A percentile compares a stretch with the other conserved stretches of the same genome.
phyloP scores from a whole-genome alignment of 768 basidiomycete species.

The Auriscalpium orientale region DNA sequence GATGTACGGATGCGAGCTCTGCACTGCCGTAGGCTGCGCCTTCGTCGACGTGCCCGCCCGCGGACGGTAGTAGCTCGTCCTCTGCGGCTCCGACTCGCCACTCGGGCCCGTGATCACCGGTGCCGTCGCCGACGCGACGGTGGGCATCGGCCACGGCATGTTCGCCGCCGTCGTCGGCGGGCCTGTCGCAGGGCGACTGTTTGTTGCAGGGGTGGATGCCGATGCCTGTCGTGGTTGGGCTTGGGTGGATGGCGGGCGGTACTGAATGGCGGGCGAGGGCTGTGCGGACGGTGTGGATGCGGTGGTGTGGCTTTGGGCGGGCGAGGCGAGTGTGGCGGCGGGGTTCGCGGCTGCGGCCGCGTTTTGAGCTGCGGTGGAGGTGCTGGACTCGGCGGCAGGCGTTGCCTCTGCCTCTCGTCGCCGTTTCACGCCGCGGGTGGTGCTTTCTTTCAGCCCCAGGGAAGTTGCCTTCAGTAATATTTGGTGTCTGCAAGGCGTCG shows the following conservation, averaged over 20 bases:
- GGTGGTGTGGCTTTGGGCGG: slow-evolving; percentile 9
- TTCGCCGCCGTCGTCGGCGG: slow-evolving; percentile 3
- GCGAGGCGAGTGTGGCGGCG: slow-evolving; percentile 6
- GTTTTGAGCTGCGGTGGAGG: slow-evolving; percentile 2
- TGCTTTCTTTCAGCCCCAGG: slow-evolving; percentile 73
- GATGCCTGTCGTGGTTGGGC: slow-evolving; percentile 3
- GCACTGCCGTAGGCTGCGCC: too few species aligned
- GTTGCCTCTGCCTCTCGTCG: slow-evolving; percentile 32
- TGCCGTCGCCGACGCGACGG: slow-evolving; percentile 13
- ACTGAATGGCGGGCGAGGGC: slow-evolving; percentile 13
- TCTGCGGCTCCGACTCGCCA: neutral
- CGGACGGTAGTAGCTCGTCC: slow-evolving; percentile 7
- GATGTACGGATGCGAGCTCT: too few species aligned
- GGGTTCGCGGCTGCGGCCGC: slow-evolving; percentile 7
- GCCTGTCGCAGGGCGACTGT: slow-evolving; percentile 7
- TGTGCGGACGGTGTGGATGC: slow-evolving; percentile 11
- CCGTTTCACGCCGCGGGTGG: slow-evolving; percentile 55
- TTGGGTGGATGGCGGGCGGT: slow-evolving; percentile 1
- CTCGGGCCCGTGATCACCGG: slow-evolving; percentile 10
- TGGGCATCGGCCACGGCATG: slow-evolving; percentile 17
- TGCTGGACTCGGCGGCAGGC: slow-evolving; percentile 1
- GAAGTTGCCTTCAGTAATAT: slow-evolving; percentile 75
- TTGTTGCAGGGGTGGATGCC: slow-evolving; percentile 6
- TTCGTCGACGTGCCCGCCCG: too few species aligned
- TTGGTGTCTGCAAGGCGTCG: slow-evolving; percentile 49